Conservation (phyloP, 2,329 filamentous ascomycete genomes). For the Myriosclerotinia duriaeana region DNA sequence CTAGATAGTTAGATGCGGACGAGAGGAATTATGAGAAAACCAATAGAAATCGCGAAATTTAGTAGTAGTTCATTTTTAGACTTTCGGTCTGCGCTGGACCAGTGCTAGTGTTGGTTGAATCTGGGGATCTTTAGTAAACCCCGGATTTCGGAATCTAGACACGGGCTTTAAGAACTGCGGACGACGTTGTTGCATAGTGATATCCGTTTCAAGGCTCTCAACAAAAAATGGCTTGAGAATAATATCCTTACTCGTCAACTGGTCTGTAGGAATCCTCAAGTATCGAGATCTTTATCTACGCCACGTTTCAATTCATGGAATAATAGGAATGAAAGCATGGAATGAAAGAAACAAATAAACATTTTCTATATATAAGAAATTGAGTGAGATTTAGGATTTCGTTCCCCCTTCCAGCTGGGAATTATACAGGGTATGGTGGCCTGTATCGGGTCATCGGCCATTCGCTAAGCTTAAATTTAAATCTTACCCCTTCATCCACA, state of each 20-base stretch:
- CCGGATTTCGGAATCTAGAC: neutral
- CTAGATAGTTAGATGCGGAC: neutral
- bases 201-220: neutral
- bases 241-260: neutral
- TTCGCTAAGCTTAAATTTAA: conserved; percentile 11
- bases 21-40: neutral
- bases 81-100: too few relatives aligned
- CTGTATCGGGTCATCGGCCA: neutral
- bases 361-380: conserved; percentile 16
- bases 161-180: neutral
- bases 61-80: too few relatives aligned
- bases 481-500: conserved; percentile 10
- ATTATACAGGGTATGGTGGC: neutral
- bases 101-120: neutral
- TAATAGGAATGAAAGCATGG: too few relatives aligned
- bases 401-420: neutral
- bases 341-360: conserved; percentile 1
- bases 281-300: neutral
- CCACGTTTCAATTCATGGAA: neutral
- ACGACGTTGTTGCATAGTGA: neutral
- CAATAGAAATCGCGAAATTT: neutral
- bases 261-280: neutral
- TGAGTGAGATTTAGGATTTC: conserved; percentile 10
- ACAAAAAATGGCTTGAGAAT: neutral
- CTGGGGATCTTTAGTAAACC: neutral